Percentiles rank a stretch among this genome's conserved stretches.
phyloP scores from a whole-genome alignment of 2,329 filamentous ascomycete species.

The Grosmannia clavigera region DNA sequence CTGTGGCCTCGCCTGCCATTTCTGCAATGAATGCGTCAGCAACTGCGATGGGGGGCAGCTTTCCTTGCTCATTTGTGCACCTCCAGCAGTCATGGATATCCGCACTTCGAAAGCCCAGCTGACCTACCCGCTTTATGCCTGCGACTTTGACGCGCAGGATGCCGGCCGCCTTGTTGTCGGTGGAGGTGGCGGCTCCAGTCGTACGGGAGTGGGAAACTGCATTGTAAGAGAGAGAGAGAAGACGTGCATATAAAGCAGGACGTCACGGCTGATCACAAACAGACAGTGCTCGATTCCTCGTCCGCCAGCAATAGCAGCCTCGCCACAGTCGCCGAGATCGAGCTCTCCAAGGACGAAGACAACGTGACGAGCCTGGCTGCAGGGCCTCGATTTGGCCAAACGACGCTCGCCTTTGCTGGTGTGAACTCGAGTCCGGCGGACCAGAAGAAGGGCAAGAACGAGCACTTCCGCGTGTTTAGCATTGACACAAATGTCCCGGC shows the following conservation, averaged over 20 bases:
- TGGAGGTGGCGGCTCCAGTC: slow-evolving; percentile 74
- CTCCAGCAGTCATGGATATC: slow-evolving; percentile 18
- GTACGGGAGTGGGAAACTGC: slow-evolving; percentile 75
- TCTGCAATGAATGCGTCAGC: background rate
- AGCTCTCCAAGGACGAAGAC: slow-evolving; percentile 75
- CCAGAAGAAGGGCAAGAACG: slow-evolving; percentile 63
- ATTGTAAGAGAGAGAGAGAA: slow-evolving; percentile 43
- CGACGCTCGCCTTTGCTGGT: slow-evolving; percentile 54
- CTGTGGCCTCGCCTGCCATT: background rate
- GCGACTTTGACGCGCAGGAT: slow-evolving; percentile 78
- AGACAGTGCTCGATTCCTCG: slow-evolving; percentile 64
- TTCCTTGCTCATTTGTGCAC: background rate
- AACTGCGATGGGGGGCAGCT: background rate
- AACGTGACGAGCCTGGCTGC: slow-evolving; percentile 74
- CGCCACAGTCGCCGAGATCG: slow-evolving; percentile 56
- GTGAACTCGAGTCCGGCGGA: slow-evolving; percentile 71
- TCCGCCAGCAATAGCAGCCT: slow-evolving; percentile 46
- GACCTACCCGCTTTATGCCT: slow-evolving; percentile 73
- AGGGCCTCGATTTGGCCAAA: slow-evolving; percentile 45
- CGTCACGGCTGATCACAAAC: background rate
- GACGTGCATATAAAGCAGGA: background rate
- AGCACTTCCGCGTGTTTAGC: slow-evolving; percentile 69
- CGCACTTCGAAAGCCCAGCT: slow-evolving; percentile 51
- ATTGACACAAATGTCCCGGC: slow-evolving; percentile 28
- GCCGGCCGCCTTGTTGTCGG: slow-evolving; percentile 65